A percentile compares a stretch with the other conserved stretches of the same genome.
These are phyloP conservation scores for Dissoconium aciculare DNA, from an alignment of 2,329 filamentous ascomycete genomes.

Conservation along the genomic window DNA sequence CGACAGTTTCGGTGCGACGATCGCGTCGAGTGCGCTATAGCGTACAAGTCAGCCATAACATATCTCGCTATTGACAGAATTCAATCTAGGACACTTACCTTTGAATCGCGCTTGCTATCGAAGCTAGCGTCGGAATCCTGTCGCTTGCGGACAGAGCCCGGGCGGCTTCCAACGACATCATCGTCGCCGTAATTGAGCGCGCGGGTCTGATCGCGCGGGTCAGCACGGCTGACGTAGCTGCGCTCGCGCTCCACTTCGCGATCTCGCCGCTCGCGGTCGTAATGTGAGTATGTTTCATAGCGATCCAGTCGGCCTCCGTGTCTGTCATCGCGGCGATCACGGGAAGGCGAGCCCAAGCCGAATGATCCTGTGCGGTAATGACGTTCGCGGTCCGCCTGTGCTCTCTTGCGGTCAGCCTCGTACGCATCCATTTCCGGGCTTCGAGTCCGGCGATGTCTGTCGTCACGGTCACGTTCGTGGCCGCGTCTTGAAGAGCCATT, in stretches of 20 bases:
- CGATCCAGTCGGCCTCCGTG: conserved; percentile 18
- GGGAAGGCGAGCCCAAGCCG: conserved; percentile 24
- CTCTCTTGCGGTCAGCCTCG: conserved; percentile 85
- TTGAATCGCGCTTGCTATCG: conserved; percentile 26
- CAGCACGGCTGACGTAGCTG: conserved; percentile 66
- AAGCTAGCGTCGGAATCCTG: conserved; percentile 44
- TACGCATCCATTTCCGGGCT: conserved; percentile 86
- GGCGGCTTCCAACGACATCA: conserved; percentile 34
- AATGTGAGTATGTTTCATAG: conserved; percentile 42
- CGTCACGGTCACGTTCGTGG: conserved; percentile 33
- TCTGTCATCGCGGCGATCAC: conserved; percentile 17
- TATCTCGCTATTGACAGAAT: too few relatives aligned
- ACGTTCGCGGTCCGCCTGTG: conserved; percentile 83
- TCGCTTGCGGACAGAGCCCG: conserved; percentile 51
- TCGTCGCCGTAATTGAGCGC: conserved; percentile 80
- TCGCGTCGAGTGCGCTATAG: conserved; percentile 13
- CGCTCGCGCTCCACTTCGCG: conserved; percentile 84
- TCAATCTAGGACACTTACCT: conserved; percentile 23
- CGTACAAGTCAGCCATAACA: too few relatives aligned
- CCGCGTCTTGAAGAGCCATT: conserved; percentile 7
- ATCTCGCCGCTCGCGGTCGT: conserved; percentile 75
- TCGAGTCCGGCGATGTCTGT: conserved; percentile 38
- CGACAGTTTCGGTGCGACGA: conserved; percentile 12
- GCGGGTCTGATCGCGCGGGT: conserved; percentile 64
- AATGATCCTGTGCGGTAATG: conserved; percentile 63